Percentiles rank a stretch among this genome's conserved stretches.
Evolutionary conservation across 495 filamentous ascomycete genomes (phyloP).

Genomic region (Patellaria atrata): DNA sequence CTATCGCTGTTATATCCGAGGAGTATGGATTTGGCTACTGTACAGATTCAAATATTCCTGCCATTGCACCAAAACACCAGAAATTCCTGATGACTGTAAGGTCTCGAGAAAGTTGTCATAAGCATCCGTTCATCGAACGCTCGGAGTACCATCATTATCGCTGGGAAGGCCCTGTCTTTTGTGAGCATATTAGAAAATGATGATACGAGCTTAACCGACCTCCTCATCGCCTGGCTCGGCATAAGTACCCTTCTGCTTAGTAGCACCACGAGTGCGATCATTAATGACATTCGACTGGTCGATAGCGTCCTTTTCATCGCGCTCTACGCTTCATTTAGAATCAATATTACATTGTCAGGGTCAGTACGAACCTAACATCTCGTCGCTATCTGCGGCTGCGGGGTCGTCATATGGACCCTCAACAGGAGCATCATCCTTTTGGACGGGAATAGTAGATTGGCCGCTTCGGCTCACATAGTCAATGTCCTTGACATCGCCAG

Average conservation of each 20-base stretch:
- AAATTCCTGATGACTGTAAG: too few species aligned
- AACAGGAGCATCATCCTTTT: constrained; percentile 35
- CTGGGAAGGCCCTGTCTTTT: constrained; percentile 19
- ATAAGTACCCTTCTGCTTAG: constrained; percentile 33
- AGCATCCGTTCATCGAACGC: too few species aligned
- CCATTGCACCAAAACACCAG: too few species aligned
- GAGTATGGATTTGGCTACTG: too few species aligned
- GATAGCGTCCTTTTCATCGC: constrained; percentile 40
- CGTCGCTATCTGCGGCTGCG: constrained; percentile 34
- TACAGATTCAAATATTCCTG: too few species aligned
- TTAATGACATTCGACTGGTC: constrained; percentile 37
- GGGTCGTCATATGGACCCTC: constrained; percentile 36
- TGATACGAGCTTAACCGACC: constrained; percentile 20
- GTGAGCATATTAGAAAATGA: too few species aligned
- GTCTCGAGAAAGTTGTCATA: too few species aligned
- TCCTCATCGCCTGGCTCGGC: constrained; percentile 39
- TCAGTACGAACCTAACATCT: constrained; percentile 33
- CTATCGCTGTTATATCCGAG: too few species aligned
- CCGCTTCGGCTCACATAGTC: constrained; percentile 31
- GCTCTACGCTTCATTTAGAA: constrained; percentile 20
- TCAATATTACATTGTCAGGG: neutral
- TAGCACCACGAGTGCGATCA: constrained; percentile 31
- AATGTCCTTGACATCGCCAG: constrained; percentile 24
- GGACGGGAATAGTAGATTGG: constrained; percentile 37
- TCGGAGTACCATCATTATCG: constrained; percentile 20